A percentile compares a stretch with the other conserved stretches of the same genome.
Evolutionary conservation across 2,329 filamentous ascomycete species (phyloP).

Genomic region (Escovopsis sp.): DNA sequence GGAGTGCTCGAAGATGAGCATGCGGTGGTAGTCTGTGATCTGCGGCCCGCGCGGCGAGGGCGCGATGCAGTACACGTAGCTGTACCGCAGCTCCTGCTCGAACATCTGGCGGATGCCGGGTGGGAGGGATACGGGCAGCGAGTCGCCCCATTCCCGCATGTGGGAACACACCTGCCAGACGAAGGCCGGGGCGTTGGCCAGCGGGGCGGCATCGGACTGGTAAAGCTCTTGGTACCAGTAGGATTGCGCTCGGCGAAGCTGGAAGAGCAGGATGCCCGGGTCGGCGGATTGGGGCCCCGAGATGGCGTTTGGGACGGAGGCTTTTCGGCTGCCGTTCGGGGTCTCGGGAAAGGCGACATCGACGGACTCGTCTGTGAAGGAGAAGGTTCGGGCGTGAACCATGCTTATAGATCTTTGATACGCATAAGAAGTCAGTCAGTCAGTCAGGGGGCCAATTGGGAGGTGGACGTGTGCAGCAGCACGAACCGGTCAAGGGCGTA

Average conservation of each 20-base stretch:
- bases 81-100: slow-evolving; percentile 79
- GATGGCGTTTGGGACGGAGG: slow-evolving; percentile 27
- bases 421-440: slow-evolving; percentile 9
- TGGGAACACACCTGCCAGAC: slow-evolving; percentile 63
- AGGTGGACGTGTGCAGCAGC: neutral
- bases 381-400: slow-evolving; percentile 76
- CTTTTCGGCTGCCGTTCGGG: slow-evolving; percentile 26
- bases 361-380: slow-evolving; percentile 80
- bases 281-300: slow-evolving; percentile 40
- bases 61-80: slow-evolving; percentile 77
- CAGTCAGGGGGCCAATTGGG: neutral
- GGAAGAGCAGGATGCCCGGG: slow-evolving; percentile 64
- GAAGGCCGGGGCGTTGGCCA: slow-evolving; percentile 54
- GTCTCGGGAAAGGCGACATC: slow-evolving; percentile 62
- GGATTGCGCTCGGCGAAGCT: slow-evolving; percentile 74
- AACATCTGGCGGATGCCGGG: slow-evolving; percentile 60
- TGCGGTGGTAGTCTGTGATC: slow-evolving; percentile 61
- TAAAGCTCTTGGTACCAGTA: slow-evolving; percentile 82
- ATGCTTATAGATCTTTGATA: slow-evolving; percentile 62
- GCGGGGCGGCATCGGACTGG: slow-evolving; percentile 52
- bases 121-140: slow-evolving; percentile 52
- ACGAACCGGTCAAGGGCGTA: slow-evolving; percentile 74
- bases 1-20: slow-evolving; percentile 74
- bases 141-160: slow-evolving; percentile 69
- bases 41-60: slow-evolving; percentile 60